Evolutionary conservation across 2,329 filamentous ascomycete genomes (phyloP).

Genomic region (Colletotrichum theobromicola): DNA sequence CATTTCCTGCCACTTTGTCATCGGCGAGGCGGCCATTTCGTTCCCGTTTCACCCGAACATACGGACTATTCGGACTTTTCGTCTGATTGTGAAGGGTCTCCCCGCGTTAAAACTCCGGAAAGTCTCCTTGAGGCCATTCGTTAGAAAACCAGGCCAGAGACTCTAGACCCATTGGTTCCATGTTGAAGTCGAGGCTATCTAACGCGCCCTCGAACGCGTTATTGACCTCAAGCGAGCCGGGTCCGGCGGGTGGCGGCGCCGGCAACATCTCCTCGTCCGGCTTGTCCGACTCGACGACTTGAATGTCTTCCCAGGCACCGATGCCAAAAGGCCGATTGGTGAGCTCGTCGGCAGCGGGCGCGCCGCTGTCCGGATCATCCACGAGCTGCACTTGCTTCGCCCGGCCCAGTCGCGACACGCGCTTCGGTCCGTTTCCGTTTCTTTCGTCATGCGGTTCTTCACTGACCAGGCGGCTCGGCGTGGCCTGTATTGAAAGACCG

Average conservation of each 20-base stretch:
- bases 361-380: slow-evolving; percentile 9
- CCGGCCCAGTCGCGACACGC: slow-evolving; percentile 6
- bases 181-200: slow-evolving; percentile 51
- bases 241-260: slow-evolving; percentile 27
- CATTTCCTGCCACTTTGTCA: background rate
- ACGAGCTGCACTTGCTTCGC: slow-evolving; percentile 18
- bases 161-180: slow-evolving; percentile 49
- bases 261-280: background rate
- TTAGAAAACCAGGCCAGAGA: slow-evolving; percentile 18
- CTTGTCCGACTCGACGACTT: slow-evolving; percentile 17
- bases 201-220: slow-evolving; percentile 56
- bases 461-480: slow-evolving; percentile 34
- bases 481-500: slow-evolving; percentile 40
- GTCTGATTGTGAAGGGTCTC: background rate
- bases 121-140: slow-evolving; percentile 16
- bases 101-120: slow-evolving; percentile 4
- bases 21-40: background rate
- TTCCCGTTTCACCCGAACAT: background rate
- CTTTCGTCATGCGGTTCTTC: slow-evolving; percentile 24
- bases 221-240: slow-evolving; percentile 48
- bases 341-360: slow-evolving; percentile 14
- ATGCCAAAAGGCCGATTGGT: slow-evolving; percentile 19
- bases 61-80: background rate
- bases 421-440: slow-evolving; percentile 5
- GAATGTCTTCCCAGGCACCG: slow-evolving; percentile 17